Evolutionary conservation across 164 flowering plant genomes (phyloP), one percentile per base, ranked within the genome.

Genomic region (Magnolia changhungtana): DNA sequence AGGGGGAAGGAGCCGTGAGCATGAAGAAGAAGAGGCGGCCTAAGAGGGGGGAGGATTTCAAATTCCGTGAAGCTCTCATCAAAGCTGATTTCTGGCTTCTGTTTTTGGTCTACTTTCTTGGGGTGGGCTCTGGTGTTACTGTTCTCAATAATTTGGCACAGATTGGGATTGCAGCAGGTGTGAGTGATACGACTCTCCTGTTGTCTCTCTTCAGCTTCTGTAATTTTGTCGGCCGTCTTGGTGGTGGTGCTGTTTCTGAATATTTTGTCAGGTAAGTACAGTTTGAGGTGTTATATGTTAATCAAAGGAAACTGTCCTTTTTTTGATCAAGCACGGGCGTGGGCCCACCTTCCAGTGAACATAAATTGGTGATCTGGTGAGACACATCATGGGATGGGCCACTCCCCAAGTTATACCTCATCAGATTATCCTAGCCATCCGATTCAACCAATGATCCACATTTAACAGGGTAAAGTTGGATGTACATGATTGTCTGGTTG

Each of bases 11-110:
- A 27, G 99, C 98, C 3, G 88, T 93, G 52, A 91, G 86, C 4
- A 88, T 93, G 59, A 91, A 88, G 88, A 90, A 87, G 87, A 95
- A 89, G 82, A 86, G 90, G 79, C 80, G 89, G 74, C 98, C 98
- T 3, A 87, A 80, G 76, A 83, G 97, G 74, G 99, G 98, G 59
- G 98, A 96, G 74, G 95, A 96, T 80, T 94, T 94, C 74, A 86
- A 67, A 24, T 90, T 94, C 61, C 78, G 76, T 50, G 90, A 94
- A 83, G 97, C 96, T 72, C 45, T 88, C 18, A 69, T 90, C 27
- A 94, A 94, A 81, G 97, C 97, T 71, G 99, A 96, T 83, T 96
- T 93, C 87, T 96, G 99, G 99, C 96, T 94, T 80, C 83, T 95
- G 18, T 94, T 91, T 89, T 49, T 90, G 69, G 95, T 87, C 2